Percentiles rank a stretch among this genome's conserved stretches.
Evolutionary conservation across 495 filamentous ascomycete genomes (phyloP).

Genomic region (Penicillium canescens): DNA sequence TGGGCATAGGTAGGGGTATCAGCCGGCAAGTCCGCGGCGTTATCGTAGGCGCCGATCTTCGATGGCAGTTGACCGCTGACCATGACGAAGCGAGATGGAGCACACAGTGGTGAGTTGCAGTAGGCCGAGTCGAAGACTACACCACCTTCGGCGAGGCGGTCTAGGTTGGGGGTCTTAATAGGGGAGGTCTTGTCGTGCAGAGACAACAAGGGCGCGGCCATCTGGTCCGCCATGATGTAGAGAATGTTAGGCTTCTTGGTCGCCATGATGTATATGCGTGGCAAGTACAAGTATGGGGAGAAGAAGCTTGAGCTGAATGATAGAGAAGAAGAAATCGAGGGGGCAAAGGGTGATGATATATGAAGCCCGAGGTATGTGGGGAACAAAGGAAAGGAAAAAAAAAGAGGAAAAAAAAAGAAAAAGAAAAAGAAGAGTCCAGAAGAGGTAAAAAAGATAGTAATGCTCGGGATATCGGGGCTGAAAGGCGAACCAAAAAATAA

Average conservation of each 20-base stretch:
- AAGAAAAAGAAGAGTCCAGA: constrained; percentile 7
- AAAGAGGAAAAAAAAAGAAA: constrained; percentile 10
- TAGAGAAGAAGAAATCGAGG: constrained; percentile 1
- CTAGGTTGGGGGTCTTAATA: constrained; percentile 84
- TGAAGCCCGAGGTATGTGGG: constrained; percentile 18
- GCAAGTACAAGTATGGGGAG: neutral
- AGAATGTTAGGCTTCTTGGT: constrained; percentile 68
- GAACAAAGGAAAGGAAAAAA: constrained; percentile 12
- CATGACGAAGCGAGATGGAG: constrained; percentile 85
- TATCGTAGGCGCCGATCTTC: constrained; percentile 85
- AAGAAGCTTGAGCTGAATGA: neutral
- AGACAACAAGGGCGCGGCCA: constrained; percentile 80
- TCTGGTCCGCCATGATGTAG: constrained; percentile 92
- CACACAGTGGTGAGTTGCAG: constrained; percentile 86
- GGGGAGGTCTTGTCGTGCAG: constrained; percentile 78
- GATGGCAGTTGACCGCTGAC: constrained; percentile 84
- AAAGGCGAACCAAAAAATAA: constrained; percentile 1
- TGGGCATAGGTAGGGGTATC: constrained; percentile 86
- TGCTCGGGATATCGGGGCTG: neutral
- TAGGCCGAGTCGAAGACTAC: constrained; percentile 89
- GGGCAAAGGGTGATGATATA: constrained; percentile 15
- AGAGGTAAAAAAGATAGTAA: constrained; percentile 6
- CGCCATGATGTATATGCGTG: constrained; percentile 45
- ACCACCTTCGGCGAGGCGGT: constrained; percentile 71
- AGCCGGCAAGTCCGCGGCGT: constrained; percentile 71